phyloP scores from a whole-genome alignment of 73 alveolate genomes.

The Blepharisma stoltei region DNA sequence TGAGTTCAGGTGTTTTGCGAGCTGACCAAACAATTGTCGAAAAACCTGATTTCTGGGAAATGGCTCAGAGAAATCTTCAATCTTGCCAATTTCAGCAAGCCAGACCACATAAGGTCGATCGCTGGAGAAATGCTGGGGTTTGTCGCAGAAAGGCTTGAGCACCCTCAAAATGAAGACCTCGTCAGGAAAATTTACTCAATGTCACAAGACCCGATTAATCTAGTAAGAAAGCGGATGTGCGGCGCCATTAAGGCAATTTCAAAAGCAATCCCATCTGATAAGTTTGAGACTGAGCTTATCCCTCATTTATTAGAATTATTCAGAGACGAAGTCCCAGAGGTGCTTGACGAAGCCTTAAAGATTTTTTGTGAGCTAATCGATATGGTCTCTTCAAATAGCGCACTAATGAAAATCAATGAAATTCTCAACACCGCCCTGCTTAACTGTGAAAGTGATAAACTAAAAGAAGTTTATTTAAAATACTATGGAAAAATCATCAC shows the following conservation, averaged over 20 bases:
- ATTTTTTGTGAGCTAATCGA: not conserved
- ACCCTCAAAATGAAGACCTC: not conserved
- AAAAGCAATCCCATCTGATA: not conserved
- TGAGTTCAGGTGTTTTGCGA: not conserved
- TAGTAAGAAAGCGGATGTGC: not conserved
- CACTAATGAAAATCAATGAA: not conserved
- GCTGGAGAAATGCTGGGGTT: conserved; percentile 8
- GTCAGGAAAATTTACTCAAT: conserved; percentile 2
- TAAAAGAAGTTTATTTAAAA: not conserved
- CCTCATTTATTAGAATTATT: not conserved
- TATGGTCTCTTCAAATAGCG: not conserved
- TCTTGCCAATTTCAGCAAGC: not conserved
- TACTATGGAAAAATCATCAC: not conserved
- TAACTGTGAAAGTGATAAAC: not conserved
- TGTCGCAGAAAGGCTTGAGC: not conserved
- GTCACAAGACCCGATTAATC: not conserved
- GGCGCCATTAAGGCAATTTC: not conserved
- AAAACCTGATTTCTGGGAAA: not conserved
- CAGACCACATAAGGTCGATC: not conserved
- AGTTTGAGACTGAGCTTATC: conserved; percentile 1
- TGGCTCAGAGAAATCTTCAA: not conserved
- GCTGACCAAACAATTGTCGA: not conserved
- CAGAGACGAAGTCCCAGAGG: not conserved
- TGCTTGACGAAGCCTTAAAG: not conserved
- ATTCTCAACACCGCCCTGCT: not conserved